Evolutionary conservation across 2,329 filamentous ascomycete genomes (phyloP).

Genomic region (Alternaria ethzedia): DNA sequence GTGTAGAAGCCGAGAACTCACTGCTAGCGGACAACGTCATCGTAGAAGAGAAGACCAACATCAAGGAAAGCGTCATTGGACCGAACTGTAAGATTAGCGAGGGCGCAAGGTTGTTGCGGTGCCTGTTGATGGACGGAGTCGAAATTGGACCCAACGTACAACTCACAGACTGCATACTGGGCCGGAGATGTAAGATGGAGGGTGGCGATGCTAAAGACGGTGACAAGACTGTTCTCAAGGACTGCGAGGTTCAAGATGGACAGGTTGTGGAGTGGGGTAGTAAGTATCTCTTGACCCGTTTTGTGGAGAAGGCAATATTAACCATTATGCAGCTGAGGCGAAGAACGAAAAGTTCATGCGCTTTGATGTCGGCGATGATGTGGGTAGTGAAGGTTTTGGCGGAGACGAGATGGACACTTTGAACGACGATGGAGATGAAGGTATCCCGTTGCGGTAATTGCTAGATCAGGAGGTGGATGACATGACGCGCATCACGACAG

Average conservation of each 20-base stretch:
- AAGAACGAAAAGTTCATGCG: conserved; percentile 69
- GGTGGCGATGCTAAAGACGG: conserved; percentile 65
- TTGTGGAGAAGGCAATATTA: neutral
- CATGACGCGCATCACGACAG: neutral
- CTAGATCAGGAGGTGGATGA: neutral
- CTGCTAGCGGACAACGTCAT: conserved; percentile 88
- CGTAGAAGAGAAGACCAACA: conserved; percentile 85
- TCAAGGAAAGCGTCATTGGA: conserved; percentile 91
- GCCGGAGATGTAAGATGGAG: conserved; percentile 81
- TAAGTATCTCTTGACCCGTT: conserved; percentile 25
- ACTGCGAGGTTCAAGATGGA: conserved; percentile 89
- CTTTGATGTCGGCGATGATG: conserved; percentile 50
- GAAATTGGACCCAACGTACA: conserved; percentile 84
- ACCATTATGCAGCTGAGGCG: conserved; percentile 52
- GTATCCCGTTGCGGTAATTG: neutral
- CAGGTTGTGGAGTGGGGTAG: conserved; percentile 83
- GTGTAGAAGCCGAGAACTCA: conserved; percentile 81
- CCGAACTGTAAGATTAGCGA: conserved; percentile 84
- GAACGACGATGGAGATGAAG: conserved; percentile 14
- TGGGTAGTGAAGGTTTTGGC: conserved; percentile 41
- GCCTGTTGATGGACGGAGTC: conserved; percentile 90
- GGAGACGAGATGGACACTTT: conserved; percentile 17
- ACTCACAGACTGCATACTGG: conserved; percentile 86
- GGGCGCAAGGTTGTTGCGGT: conserved; percentile 85
- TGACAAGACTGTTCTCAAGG: conserved; percentile 67